phyloP scores from a whole-genome alignment of 1,284 basidiomycete species.

The Microbotryum saponariae region DNA sequence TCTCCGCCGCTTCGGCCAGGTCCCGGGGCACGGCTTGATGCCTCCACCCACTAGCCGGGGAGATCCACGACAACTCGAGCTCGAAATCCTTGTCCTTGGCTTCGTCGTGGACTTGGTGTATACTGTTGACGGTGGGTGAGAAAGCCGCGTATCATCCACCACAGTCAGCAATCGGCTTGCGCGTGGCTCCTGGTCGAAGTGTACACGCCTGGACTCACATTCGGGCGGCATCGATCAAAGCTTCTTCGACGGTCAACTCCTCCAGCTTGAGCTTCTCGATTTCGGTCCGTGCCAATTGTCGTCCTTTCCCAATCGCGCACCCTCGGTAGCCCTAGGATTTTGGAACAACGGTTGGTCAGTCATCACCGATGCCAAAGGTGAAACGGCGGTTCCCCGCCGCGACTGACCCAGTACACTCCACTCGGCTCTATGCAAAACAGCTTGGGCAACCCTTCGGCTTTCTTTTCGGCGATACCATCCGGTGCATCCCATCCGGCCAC shows the following conservation, averaged over 20 bases:
- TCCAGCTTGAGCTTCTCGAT: slow-evolving; percentile 87
- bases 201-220: slow-evolving; percentile 57
- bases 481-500: slow-evolving; percentile 54
- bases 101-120: slow-evolving; percentile 96
- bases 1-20: slow-evolving; percentile 75
- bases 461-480: slow-evolving; percentile 59
- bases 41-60: slow-evolving; percentile 69
- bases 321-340: slow-evolving; percentile 72
- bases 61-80: slow-evolving; percentile 95
- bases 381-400: too few species aligned
- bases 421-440: slow-evolving; percentile 92
- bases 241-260: slow-evolving; percentile 69
- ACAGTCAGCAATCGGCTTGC: not conserved
- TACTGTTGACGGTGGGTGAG: slow-evolving; percentile 49
- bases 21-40: slow-evolving; percentile 80
- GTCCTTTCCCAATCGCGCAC: slow-evolving; percentile 91
- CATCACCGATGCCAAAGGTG: too few species aligned
- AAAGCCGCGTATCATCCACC: not conserved
- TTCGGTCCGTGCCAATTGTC: slow-evolving; percentile 95
- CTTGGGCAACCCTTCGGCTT: slow-evolving; percentile 57
- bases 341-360: too few species aligned
- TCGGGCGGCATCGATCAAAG: slow-evolving; percentile 85
- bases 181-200: too few species aligned
- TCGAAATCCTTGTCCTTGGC: slow-evolving; percentile 97
- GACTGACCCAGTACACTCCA: slow-evolving; percentile 76